Base-by-base conservation (phyloP, 768 basidiomycete genomes). In the Tremella fuciformis region DNA sequence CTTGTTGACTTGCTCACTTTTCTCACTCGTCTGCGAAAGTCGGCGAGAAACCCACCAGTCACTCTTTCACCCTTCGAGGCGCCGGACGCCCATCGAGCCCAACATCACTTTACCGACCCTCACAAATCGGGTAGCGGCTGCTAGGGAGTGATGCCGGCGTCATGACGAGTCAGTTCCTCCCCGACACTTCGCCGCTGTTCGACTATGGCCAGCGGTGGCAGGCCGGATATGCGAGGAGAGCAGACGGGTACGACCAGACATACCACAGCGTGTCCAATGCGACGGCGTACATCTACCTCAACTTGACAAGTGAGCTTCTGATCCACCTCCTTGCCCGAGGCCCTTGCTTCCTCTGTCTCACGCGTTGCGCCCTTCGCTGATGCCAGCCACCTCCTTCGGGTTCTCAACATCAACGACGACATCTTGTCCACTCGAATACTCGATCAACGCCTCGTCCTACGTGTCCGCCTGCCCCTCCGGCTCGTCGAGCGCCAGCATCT, bases 151-250 rank as follows among this genome's bases (percentile, higher is more conserved):
- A 34, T 34, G 42, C n/a, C 42, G 42, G 22, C 22, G 42, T 15
- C 6, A 46, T 42, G 15, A 55, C 37, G 9, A n/a, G 29, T 19
- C 70, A 69, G 59, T 70, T 65, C 63, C 56, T 73, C 13, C 59
- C 69, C 11, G 63, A 73, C 41, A 69, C 71, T 8, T 70, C 71
- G 26, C 67, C 71, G 8, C 13, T 70, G 15, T 66, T 68, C 40
- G 34, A 39, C 13, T 73, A 68, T 39, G 25, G 53, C 7, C 63
- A 66, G 16, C 60, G 65, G n/a, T 73, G 71, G 71, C 13, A 50
- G 18, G 37, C 61, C 1, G 67, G 58, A 2, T 73, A 69, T 46
- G 19, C 40, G 16, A 18, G 47, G 18, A 6, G 54, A n/a, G 55
- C 48, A 13, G 59, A 70, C 44, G 71, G 71, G 3, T 67, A 57